Evolutionary conservation across 208 protist genomes (phyloP).

Genomic region (Leishmania lainsoni): DNA sequence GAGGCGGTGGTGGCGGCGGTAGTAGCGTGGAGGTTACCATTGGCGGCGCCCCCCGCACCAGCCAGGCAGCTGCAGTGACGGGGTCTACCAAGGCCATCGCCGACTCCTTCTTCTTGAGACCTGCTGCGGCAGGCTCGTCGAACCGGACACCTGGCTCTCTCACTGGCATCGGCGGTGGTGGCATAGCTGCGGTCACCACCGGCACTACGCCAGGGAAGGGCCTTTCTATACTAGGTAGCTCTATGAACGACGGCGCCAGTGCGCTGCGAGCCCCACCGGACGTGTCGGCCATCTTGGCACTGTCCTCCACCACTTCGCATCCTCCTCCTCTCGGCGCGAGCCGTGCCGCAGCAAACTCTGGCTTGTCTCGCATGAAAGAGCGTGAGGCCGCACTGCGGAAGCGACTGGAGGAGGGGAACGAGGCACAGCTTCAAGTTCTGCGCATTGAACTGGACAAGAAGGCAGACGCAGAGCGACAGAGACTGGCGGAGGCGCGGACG

Average conservation of each 20-base stretch:
- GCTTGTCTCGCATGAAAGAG: conserved; percentile 42
- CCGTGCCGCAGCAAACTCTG: not conserved
- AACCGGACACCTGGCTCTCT: conserved; percentile 3
- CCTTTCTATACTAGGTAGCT: not conserved
- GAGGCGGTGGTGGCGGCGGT: conserved; percentile 2
- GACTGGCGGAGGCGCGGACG: conserved; percentile 21
- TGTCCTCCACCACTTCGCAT: conserved; percentile 8
- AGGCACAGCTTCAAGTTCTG: conserved; percentile 37
- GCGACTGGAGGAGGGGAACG: conserved; percentile 62
- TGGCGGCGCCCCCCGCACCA: not conserved
- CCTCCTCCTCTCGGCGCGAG: not conserved
- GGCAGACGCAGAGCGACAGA: conserved; percentile 27
- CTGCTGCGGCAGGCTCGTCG: not conserved
- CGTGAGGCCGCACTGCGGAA: conserved; percentile 56
- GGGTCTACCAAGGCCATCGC: conserved; percentile 50
- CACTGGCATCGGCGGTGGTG: not conserved
- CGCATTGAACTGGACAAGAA: conserved; percentile 43
- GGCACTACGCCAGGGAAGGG: not conserved
- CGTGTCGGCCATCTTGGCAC: conserved; percentile 26
- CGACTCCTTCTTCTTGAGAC: conserved; percentile 33
- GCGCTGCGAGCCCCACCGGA: conserved; percentile 19
- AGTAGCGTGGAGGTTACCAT: not conserved
- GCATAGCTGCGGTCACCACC: not conserved
- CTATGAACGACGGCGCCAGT: conserved; percentile 12
- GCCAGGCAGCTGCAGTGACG: not conserved